Evolutionary conservation across 2,329 filamentous ascomycete species (phyloP).

Genomic region (Trichoderma sp.): DNA sequence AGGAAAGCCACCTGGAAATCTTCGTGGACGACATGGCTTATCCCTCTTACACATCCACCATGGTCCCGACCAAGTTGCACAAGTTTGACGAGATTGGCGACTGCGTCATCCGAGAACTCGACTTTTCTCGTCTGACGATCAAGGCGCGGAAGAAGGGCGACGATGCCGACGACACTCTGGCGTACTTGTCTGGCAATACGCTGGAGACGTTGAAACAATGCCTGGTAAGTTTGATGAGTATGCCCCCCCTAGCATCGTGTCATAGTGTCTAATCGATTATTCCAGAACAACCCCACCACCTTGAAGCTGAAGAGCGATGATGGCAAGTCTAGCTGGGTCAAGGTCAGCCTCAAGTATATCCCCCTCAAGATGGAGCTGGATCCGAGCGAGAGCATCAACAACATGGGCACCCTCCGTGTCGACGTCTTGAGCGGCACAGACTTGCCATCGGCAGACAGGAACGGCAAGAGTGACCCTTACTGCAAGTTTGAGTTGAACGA

Average conservation of each 20-base stretch:
- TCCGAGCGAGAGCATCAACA: slow-evolving; percentile 96
- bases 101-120: slow-evolving; percentile 94
- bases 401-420: slow-evolving; percentile 94
- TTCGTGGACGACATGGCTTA: slow-evolving; percentile 94
- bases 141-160: slow-evolving; percentile 81
- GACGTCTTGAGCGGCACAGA: slow-evolving; percentile 85
- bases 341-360: slow-evolving; percentile 91
- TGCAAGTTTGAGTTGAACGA: slow-evolving; percentile 92
- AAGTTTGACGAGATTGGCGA: slow-evolving; percentile 93
- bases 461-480: slow-evolving; percentile 96
- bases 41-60: slow-evolving; percentile 81
- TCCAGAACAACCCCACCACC: slow-evolving; percentile 82
- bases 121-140: slow-evolving; percentile 90
- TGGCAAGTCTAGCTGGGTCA: slow-evolving; percentile 76
- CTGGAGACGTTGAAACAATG: slow-evolving; percentile 86
- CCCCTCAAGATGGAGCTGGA: slow-evolving; percentile 93
- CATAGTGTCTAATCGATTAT: too few relatives aligned
- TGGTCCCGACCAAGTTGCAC: slow-evolving; percentile 66
- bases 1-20: slow-evolving; percentile 78
- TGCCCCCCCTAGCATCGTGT: neutral
- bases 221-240: slow-evolving; percentile 58
- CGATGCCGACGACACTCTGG: slow-evolving; percentile 74
- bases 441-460: slow-evolving; percentile 90
- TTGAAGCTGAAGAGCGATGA: slow-evolving; percentile 78
- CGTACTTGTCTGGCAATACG: slow-evolving; percentile 82